A percentile compares a stretch with the other conserved stretches of the same genome.
phyloP scores from a whole-genome alignment of 2,329 filamentous ascomycete genomes.

The Fusarium goolgardi region DNA sequence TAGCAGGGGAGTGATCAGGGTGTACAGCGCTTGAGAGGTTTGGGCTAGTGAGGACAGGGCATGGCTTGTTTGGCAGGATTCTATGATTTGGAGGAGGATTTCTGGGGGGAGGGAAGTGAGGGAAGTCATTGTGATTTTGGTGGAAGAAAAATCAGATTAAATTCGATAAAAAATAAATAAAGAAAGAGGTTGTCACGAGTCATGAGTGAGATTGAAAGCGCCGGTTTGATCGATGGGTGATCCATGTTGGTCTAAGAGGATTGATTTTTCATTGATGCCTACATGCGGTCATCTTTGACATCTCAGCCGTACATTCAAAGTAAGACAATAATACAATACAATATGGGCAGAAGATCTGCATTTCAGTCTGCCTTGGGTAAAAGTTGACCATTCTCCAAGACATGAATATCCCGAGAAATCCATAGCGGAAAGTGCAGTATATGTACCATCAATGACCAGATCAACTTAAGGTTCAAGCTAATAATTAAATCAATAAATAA shows the following conservation, averaged over 20 bases:
- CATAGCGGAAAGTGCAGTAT: background rate
- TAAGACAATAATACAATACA: background rate
- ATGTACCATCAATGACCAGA: background rate
- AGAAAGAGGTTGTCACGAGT: background rate
- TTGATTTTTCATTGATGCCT: background rate
- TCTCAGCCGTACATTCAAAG: background rate
- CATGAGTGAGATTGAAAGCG: background rate
- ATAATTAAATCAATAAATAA: constrained; percentile 5
- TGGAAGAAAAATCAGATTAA: background rate
- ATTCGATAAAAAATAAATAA: background rate
- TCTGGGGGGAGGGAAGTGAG: background rate
- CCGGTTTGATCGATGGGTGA: background rate
- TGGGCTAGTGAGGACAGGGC: constrained; percentile 2
- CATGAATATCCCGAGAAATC: background rate
- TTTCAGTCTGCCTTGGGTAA: background rate
- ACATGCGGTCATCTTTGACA: too few relatives aligned
- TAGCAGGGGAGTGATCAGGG: constrained; percentile 15
- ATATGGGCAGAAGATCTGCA: background rate
- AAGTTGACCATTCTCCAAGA: background rate
- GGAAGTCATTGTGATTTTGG: background rate
- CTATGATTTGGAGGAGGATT: constrained; percentile 2
- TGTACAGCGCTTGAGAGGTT: background rate
- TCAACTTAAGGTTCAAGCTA: background rate
- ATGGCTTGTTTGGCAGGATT: background rate
- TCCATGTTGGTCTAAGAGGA: constrained; percentile 5